These are phyloP conservation scores for Carex scoparia DNA, from an alignment of 176 grass and related monocot species.

Conservation along the genomic window DNA sequence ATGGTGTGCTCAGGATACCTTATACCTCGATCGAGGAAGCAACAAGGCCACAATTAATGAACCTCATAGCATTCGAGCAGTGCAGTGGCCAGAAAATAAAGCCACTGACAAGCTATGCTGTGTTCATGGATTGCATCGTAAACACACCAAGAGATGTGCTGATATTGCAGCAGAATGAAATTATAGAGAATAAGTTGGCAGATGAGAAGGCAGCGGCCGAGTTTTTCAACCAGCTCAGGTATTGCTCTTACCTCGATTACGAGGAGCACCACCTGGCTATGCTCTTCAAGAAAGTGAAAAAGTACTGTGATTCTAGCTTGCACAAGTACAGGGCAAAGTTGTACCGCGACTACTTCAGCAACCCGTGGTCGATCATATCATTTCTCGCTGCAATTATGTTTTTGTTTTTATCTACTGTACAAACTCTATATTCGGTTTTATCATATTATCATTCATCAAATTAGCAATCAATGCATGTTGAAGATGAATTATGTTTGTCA, in stretches of 20 bases:
- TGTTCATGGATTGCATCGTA: slow-evolving; percentile 29
- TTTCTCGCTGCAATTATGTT: slow-evolving; percentile 10
- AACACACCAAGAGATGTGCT: slow-evolving; percentile 18
- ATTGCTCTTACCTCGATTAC: slow-evolving; percentile 22
- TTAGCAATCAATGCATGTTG: background rate
- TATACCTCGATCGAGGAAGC: slow-evolving; percentile 1
- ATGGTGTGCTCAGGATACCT: slow-evolving; percentile 15
- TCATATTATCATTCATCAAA: background rate
- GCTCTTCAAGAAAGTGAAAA: slow-evolving; percentile 18
- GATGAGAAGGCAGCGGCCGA: slow-evolving; percentile 11
- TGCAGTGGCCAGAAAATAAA: slow-evolving; percentile 12
- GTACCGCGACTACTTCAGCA: slow-evolving; percentile 23
- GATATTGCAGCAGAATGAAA: slow-evolving; percentile 19
- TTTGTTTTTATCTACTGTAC: slow-evolving; percentile 2
- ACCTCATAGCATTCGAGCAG: slow-evolving; percentile 20
- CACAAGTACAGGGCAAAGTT: slow-evolving; percentile 22
- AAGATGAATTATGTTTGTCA: background rate
- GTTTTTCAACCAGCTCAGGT: slow-evolving; percentile 28
- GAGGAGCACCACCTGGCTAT: slow-evolving; percentile 19
- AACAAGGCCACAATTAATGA: slow-evolving; percentile 20
- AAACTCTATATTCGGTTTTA: slow-evolving; percentile 1
- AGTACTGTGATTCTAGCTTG: slow-evolving; percentile 26
- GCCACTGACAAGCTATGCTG: slow-evolving; percentile 24
- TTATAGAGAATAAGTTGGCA: slow-evolving; percentile 24
- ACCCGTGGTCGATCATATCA: slow-evolving; percentile 28